Evolutionary conservation across 1,284 basidiomycete species (phyloP).

Genomic region (Hymenochaete sp.): DNA sequence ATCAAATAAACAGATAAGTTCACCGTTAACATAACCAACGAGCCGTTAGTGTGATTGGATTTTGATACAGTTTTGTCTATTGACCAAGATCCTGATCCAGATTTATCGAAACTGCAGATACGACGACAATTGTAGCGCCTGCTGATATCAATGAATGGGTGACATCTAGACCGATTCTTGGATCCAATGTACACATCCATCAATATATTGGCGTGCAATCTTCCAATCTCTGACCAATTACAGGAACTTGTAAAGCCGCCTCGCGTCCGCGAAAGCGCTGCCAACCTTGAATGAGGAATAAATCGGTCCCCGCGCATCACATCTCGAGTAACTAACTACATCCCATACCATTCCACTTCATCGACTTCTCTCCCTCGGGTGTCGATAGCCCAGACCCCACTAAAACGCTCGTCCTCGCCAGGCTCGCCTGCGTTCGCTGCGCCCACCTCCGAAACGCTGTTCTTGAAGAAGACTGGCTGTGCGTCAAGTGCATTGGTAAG

Average conservation of each 20-base stretch:
- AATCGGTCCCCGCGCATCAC: slow-evolving; percentile 15
- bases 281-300: slow-evolving; percentile 67
- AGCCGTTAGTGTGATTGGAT: slow-evolving; percentile 29
- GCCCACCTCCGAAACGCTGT: slow-evolving; percentile 53
- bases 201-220: slow-evolving; percentile 17
- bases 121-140: slow-evolving; percentile 59
- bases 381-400: slow-evolving; percentile 32
- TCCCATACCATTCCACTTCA: slow-evolving; percentile 11
- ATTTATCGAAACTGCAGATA: slow-evolving; percentile 67
- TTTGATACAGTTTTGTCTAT: not conserved
- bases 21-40: slow-evolving; percentile 69
- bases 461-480: slow-evolving; percentile 38
- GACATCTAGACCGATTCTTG: slow-evolving; percentile 60
- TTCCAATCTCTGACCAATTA: not conserved
- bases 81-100: slow-evolving; percentile 2
- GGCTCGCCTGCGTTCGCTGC: slow-evolving; percentile 52
- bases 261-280: slow-evolving; percentile 61
- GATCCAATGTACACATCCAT: slow-evolving; percentile 46
- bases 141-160: slow-evolving; percentile 62
- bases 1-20: slow-evolving; percentile 63
- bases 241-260: slow-evolving; percentile 51
- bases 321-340: slow-evolving; percentile 1
- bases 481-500: too few species aligned
- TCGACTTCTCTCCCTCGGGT: slow-evolving; percentile 43
- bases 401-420: slow-evolving; percentile 54